Percentiles rank a stretch among this genome's conserved stretches.
These are phyloP conservation scores for Barnettozyma californica DNA, from an alignment of 805 yeast species.

Conservation along the genomic window DNA sequence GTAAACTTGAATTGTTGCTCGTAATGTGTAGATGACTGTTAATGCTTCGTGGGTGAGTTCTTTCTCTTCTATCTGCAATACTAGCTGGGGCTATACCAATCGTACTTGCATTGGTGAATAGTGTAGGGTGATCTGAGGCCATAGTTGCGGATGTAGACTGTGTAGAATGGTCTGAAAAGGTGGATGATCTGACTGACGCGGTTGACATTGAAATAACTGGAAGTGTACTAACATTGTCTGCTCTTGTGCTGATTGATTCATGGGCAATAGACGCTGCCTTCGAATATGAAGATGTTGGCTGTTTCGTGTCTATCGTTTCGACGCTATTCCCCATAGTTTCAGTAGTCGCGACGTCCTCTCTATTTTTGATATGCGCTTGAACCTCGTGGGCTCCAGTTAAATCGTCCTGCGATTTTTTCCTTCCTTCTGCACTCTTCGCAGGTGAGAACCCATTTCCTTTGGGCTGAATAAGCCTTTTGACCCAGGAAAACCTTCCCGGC, in stretches of 20 bases:
- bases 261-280: constrained; percentile 9
- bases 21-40: constrained; percentile 14
- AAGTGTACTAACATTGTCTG: constrained; percentile 28
- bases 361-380: not conserved
- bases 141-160: constrained; percentile 34
- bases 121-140: constrained; percentile 31
- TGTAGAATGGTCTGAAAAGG: constrained; percentile 31
- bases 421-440: not conserved
- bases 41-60: constrained; percentile 19
- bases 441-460: not conserved
- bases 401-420: not conserved
- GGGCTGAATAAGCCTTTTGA: constrained; percentile 15
- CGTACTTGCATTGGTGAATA: constrained; percentile 57
- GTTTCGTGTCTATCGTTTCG: not conserved
- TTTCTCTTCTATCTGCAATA: constrained; percentile 42
- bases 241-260: constrained; percentile 9
- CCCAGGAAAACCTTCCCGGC: constrained; percentile 17
- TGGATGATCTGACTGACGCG: constrained; percentile 31
- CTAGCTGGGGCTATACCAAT: constrained; percentile 73
- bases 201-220: constrained; percentile 33
- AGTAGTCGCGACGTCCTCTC: not conserved
- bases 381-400: not conserved
- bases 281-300: not conserved
- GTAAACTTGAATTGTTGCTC: constrained; percentile 16
- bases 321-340: not conserved